Percentiles rank a stretch among this genome's conserved stretches.
These are phyloP conservation scores for Suillus cothurnatus DNA, from an alignment of 768 basidiomycete genomes.

Conservation along the genomic window DNA sequence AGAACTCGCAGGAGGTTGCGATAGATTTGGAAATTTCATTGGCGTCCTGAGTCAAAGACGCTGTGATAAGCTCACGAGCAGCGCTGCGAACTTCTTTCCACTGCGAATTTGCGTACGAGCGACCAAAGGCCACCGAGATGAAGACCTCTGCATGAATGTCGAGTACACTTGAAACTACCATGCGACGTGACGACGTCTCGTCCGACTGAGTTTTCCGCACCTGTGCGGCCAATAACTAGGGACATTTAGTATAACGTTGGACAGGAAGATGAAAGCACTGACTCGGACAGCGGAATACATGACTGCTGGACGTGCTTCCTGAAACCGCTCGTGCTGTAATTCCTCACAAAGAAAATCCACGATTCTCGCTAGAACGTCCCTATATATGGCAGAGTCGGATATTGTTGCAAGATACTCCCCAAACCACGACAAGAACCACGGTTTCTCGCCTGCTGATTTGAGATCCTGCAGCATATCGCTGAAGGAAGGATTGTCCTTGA, in stretches of 20 bases:
- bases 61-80: slow-evolving; percentile 44
- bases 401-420: slow-evolving; percentile 62
- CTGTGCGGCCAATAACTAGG: slow-evolving; percentile 37
- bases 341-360: slow-evolving; percentile 78
- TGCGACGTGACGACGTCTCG: slow-evolving; percentile 27
- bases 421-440: slow-evolving; percentile 67
- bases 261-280: slow-evolving; percentile 31
- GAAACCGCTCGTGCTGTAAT: slow-evolving; percentile 76
- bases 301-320: slow-evolving; percentile 56
- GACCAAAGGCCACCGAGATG: slow-evolving; percentile 48
- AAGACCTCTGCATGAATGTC: slow-evolving; percentile 55
- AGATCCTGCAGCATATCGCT: slow-evolving; percentile 44
- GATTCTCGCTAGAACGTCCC: slow-evolving; percentile 73
- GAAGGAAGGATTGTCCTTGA: slow-evolving; percentile 76
- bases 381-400: slow-evolving; percentile 47
- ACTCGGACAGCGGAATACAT: slow-evolving; percentile 67
- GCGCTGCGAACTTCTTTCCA: slow-evolving; percentile 47
- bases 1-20: slow-evolving; percentile 34
- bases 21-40: slow-evolving; percentile 35
- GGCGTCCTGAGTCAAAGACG: slow-evolving; percentile 36
- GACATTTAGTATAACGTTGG: slow-evolving; percentile 14
- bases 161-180: slow-evolving; percentile 39
- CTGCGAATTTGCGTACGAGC: slow-evolving; percentile 35
- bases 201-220: slow-evolving; percentile 35
- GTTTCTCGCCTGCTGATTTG: slow-evolving; percentile 35